phyloP scores from a whole-genome alignment of 108 stramenopile species.

The Cyclotella kingstonii region DNA sequence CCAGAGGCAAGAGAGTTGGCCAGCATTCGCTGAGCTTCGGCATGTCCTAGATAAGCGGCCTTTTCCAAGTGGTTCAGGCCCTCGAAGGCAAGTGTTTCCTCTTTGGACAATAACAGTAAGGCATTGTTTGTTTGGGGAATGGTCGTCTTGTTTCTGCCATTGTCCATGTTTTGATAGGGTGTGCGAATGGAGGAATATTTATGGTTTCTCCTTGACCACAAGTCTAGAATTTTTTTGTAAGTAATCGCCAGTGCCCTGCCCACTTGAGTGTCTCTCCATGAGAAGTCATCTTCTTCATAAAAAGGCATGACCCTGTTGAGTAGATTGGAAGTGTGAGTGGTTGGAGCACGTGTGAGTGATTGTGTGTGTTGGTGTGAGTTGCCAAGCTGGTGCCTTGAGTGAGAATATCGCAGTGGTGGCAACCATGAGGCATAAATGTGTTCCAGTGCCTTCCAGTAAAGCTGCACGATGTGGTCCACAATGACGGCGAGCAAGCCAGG shows the following conservation, averaged over 20 bases:
- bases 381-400: too few relatives aligned
- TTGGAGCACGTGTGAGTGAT: neutral
- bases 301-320: neutral
- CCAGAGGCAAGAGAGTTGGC: constrained; percentile 73
- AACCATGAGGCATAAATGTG: too few relatives aligned
- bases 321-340: too few relatives aligned
- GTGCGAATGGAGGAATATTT: neutral
- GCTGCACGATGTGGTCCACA: neutral
- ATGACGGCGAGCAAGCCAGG: constrained; percentile 16
- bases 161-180: too few relatives aligned
- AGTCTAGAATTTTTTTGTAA: constrained; percentile 15
- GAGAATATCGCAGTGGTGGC: too few relatives aligned
- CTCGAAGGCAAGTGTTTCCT: constrained; percentile 31
- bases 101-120: constrained; percentile 9
- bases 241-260: constrained; percentile 26
- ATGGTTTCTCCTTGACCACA: constrained; percentile 15
- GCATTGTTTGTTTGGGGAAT: neutral
- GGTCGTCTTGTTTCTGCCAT: neutral
- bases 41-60: constrained; percentile 71
- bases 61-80: constrained; percentile 55
- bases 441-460: neutral
- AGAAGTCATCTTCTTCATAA: constrained; percentile 27
- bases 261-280: constrained; percentile 40
- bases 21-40: constrained; percentile 70
- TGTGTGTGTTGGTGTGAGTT: neutral